Evolutionary conservation across 2,329 filamentous ascomycete species (phyloP).

Genomic region (Alternaria tenuissima): DNA sequence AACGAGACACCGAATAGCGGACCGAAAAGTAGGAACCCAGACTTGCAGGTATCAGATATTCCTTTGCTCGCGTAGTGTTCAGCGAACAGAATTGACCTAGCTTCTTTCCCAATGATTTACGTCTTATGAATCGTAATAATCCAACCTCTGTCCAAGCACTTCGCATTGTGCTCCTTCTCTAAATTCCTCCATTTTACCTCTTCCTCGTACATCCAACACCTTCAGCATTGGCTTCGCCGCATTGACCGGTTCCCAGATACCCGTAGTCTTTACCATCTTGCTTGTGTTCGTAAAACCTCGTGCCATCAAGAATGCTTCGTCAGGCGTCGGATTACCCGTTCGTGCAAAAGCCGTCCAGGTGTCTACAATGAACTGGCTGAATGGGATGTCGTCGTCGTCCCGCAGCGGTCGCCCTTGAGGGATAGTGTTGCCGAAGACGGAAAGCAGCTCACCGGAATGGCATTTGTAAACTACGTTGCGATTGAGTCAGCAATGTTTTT

Average conservation of each 20-base stretch:
- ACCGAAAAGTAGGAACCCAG: neutral
- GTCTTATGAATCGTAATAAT: neutral
- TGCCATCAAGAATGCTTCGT: neutral
- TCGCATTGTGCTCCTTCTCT: neutral
- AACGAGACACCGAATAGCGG: conserved; percentile 16
- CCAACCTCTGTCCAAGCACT: neutral
- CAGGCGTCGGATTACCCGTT: conserved; percentile 11
- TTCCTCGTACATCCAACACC: neutral
- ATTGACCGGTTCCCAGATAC: neutral
- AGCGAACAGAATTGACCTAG: neutral
- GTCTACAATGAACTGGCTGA: neutral
- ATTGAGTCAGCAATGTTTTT: neutral
- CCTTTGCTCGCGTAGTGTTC: neutral
- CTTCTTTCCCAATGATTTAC: neutral
- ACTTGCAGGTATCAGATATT: neutral
- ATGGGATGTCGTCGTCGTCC: neutral
- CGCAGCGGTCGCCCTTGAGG: neutral
- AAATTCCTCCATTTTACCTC: neutral
- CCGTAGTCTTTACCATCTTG: neutral
- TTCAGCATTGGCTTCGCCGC: neutral
- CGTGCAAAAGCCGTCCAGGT: neutral
- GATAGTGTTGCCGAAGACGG: neutral
- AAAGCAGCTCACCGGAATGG: neutral
- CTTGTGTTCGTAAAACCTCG: neutral
- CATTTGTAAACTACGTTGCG: neutral